Evolutionary conservation across 305 asterid genomes (phyloP).

Genomic region (Rubia tinctorum): DNA sequence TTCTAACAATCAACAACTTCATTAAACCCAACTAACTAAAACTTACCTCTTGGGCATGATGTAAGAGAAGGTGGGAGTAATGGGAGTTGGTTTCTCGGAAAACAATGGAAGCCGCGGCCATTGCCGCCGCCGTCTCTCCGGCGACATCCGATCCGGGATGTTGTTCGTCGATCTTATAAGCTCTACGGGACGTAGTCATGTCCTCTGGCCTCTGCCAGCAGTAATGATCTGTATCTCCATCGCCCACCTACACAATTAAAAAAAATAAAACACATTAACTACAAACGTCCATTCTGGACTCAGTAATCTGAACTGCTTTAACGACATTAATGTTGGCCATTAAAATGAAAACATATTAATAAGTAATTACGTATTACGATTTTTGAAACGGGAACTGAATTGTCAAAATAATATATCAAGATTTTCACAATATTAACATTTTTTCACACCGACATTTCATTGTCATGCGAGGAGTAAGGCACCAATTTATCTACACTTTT

Average conservation of each 20-base stretch:
- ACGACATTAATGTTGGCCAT: no score
- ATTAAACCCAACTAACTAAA: conserved; percentile 21
- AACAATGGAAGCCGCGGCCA: conserved; percentile 51
- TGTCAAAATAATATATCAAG: no score
- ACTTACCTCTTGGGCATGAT: conserved; percentile 38
- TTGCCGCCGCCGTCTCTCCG: conserved; percentile 50
- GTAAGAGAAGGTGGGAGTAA: conserved; percentile 36
- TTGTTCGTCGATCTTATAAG: conserved; percentile 37
- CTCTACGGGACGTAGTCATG: conserved; percentile 46
- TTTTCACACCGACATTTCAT: not conserved
- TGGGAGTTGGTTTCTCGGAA: conserved; percentile 33
- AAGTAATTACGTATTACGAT: no score
- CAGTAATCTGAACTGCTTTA: not conserved
- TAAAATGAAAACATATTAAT: no score
- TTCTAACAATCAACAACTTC: conserved; percentile 27
- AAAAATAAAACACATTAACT: not conserved
- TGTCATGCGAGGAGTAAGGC: not conserved
- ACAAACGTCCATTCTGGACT: not conserved
- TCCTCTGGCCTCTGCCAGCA: conserved; percentile 57
- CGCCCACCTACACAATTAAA: conserved; percentile 31
- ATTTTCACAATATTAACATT: not conserved
- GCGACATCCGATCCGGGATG: conserved; percentile 47
- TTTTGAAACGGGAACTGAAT: not conserved
- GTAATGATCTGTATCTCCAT: conserved; percentile 44
- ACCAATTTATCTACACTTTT: not conserved